Base-by-base conservation (phyloP, 2,329 filamentous ascomycete species). In the Colletotrichum trifolii region DNA sequence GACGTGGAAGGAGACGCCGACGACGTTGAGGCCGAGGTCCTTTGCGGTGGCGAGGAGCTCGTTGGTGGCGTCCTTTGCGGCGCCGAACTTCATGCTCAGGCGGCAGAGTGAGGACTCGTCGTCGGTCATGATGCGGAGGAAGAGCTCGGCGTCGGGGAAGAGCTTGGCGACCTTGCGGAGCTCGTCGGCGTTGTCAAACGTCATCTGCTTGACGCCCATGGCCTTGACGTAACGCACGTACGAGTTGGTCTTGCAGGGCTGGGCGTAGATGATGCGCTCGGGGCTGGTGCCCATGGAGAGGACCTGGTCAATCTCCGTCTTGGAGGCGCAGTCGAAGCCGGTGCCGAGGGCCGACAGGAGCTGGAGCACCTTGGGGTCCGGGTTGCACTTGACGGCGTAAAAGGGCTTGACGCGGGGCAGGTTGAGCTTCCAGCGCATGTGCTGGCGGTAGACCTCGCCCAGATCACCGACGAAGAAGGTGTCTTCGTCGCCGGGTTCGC, bases 371-470 rank as follows among this genome's bases (percentile, higher is more conserved):
- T 92, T 90, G 53, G 90, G 88, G 80, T 99, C 95, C 35, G 95
- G 94, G 86, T 99, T 99, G 83, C 96, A 99, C 83, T 99, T 99
- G 84, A 99, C 95, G 71, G 95, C 95, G 82, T 97, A 99, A 75
- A 98, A 97, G 46, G 96, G 96, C 82, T 94, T 96, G 79, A 99
- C 92, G 72, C 95, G 91, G 71, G 90, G 88, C 75, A 99, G 84
- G 77, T 96, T 95, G 84, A 90, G 88, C 88, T 97, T 98, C 96
- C 96, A 99, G 81, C 95, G 92, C 78, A 98, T 84, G 75, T 98
- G 95, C 88, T 99, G 96, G 81, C 96, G 93, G 82, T 99, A 99
- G 77, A 99, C 92, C 83, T 98, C 94, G 80, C 96, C 96, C 74
- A 99, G 89, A 83, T 99, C 96, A 74, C 94, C 95, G 73, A 99